These are phyloP conservation scores for Stephania cephalantha DNA, from an alignment of 164 flowering plant genomes.

Conservation along the genomic window DNA sequence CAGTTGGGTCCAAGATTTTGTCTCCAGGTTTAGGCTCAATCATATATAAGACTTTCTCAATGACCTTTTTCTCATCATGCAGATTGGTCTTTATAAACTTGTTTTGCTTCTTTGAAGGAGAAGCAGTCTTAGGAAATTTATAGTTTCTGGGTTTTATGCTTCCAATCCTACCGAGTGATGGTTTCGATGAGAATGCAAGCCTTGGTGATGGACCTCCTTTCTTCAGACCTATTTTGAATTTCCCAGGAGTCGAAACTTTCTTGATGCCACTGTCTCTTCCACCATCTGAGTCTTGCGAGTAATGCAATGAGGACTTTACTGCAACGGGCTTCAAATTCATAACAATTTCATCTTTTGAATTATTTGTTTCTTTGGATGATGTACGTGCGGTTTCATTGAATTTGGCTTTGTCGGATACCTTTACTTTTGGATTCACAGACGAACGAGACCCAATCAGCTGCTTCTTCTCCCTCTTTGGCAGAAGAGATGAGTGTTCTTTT, in stretches of 20 bases:
- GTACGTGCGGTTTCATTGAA: background rate
- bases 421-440: background rate
- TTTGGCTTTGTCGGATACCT: background rate
- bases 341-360: slow-evolving; percentile 10
- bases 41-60: slow-evolving; percentile 37
- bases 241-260: slow-evolving; percentile 7
- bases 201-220: slow-evolving; percentile 17
- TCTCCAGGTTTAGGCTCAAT: slow-evolving; percentile 27
- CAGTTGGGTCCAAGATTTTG: slow-evolving; percentile 10
- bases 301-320: slow-evolving; percentile 15
- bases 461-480: background rate
- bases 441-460: background rate
- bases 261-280: slow-evolving; percentile 15
- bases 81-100: slow-evolving; percentile 10
- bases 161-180: slow-evolving; percentile 23
- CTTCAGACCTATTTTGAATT: slow-evolving; percentile 27
- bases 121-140: slow-evolving; percentile 18
- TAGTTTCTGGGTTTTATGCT: slow-evolving; percentile 22
- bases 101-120: slow-evolving; percentile 24
- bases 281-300: background rate
- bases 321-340: slow-evolving; percentile 22
- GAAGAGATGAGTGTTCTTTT: background rate
- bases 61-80: slow-evolving; percentile 17
- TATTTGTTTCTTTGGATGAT: slow-evolving; percentile 4
- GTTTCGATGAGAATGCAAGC: slow-evolving; percentile 25